Base-by-base conservation (phyloP, 306 rosid genomes). In the Adenanthera pavonina region DNA sequence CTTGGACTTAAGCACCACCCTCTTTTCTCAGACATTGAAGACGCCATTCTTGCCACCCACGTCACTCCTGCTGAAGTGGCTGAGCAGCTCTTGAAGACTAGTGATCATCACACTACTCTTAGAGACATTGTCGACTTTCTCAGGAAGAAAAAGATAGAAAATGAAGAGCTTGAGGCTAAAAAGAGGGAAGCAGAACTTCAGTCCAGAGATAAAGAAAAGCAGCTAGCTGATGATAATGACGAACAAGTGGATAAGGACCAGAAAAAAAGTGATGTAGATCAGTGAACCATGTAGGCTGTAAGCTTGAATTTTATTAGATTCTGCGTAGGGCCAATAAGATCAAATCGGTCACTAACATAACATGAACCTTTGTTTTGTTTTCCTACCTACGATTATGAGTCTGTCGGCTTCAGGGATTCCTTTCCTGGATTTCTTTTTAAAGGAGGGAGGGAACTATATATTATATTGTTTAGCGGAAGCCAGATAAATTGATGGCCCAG, bases 21-120 rank as follows among this genome's bases (percentile, higher is more conserved):
- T 51, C 83, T 76, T 12, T 84, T 78, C 40, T 4, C 3, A 13
- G 69, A 66, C 10, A 78, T 87, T 5, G 90, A 84, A 14, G 72
- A 78, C 14, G 72, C 40, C n/a, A 79, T 87, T 75, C 75, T 66
- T 49, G 15, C 30, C 30, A 46, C 86, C 8, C 70, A 57, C 15
- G 80, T 87, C 2, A 84, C 88, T 51, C 86, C 90, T 1, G 90
- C 90, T 71, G 86, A 87, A 72, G 80, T 87, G 14, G 86, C 90
- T 0, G 88, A 87, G 61, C 82, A 87, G 61, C 78, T 87, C 51
- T 74, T 87, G 62, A 82, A 82, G 88, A 54, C 83, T 12, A 52
- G 6, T 6, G 78, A 76, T n/a, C 13, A 12, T 7, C 78, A 84
- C 34, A 51, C 75, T 25, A 34, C 61, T 7, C 76, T 79, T 43